Base-by-base conservation (phyloP, 2,329 filamentous ascomycete genomes). In the Sclerotinia subarctica region DNA sequence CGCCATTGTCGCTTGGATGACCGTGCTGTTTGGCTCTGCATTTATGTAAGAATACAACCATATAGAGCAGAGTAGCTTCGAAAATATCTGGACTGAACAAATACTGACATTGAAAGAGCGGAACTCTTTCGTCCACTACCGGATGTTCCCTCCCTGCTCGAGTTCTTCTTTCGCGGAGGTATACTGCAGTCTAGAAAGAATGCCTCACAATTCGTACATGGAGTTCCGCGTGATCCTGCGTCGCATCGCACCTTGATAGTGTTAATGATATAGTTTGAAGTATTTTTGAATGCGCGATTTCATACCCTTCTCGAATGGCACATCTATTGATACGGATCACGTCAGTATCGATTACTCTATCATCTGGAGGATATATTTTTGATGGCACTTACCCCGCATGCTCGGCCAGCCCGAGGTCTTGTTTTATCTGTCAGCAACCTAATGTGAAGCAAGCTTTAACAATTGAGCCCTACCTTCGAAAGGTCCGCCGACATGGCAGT, bases 161-260 rank as follows among this genome's bases (percentile, higher is more conserved):
- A 97, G 83, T 99, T 98, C 75, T 94, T 86, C 82, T 97, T 98
- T 1, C 94, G 94, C 1, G 90, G 89, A 35, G 95, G 95, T 76
- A 99, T 98, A 79, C 92, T 93, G 82, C 95, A 99, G 83, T 98
- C 95, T 78, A 99, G 97, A 74, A 91, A 91, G 80, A 99, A 99
- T 75, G 95, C 95, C 72, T 97, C 94, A 78, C 95, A 99, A 80
- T 99, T 99, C 74, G 95, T 99, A 84, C 95, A 99, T 49, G 95
- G 95, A 52, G 97, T 93, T 70, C 95, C 95, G 74, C 97, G 85
- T 77, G 92, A 97, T 69, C 95, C 95, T 76, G 95, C 95, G 83
- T 99, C 95, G 82, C 95, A 99, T 80, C 95, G 92, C 70, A 98
- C 94, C 93, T 98, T 76, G 56, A 51, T 19, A 7, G 24, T 47